phyloP scores from a whole-genome alignment of 176 grass and related monocot species.

The Aegilops umbellulata region DNA sequence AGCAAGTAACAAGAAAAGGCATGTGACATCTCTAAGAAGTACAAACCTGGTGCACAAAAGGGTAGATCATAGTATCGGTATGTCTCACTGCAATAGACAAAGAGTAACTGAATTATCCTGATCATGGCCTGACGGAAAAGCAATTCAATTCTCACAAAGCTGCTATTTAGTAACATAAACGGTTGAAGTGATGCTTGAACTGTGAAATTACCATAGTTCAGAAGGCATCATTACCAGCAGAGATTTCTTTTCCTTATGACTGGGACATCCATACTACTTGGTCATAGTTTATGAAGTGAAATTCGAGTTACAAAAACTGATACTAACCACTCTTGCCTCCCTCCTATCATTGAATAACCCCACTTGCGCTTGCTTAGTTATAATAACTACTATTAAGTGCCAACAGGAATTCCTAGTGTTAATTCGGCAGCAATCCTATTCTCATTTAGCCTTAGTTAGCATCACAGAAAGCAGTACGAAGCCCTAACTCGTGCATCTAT shows the following conservation, averaged over 20 bases:
- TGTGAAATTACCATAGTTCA: slow-evolving; percentile 23
- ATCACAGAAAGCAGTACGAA: neutral
- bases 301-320: neutral
- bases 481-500: neutral
- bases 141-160: slow-evolving; percentile 10
- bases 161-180: neutral
- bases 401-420: neutral
- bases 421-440: neutral
- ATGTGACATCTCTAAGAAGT: neutral
- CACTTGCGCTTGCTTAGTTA: neutral
- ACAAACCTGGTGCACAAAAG: slow-evolving; percentile 86
- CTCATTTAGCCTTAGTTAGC: neutral
- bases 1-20: slow-evolving; percentile 22
- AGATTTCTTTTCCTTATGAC: neutral
- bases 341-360: neutral
- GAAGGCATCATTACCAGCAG: neutral
- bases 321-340: neutral
- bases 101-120: neutral
- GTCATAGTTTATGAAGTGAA: neutral
- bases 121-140: slow-evolving; percentile 11
- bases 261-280: neutral
- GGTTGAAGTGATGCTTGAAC: slow-evolving; percentile 11
- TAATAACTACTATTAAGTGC: neutral
- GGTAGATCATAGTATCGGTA: slow-evolving; percentile 94
- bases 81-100: slow-evolving; percentile 77